Base-by-base conservation (phyloP, 1,139 yeast genomes). In the Lodderomyces orthopsilosis region DNA sequence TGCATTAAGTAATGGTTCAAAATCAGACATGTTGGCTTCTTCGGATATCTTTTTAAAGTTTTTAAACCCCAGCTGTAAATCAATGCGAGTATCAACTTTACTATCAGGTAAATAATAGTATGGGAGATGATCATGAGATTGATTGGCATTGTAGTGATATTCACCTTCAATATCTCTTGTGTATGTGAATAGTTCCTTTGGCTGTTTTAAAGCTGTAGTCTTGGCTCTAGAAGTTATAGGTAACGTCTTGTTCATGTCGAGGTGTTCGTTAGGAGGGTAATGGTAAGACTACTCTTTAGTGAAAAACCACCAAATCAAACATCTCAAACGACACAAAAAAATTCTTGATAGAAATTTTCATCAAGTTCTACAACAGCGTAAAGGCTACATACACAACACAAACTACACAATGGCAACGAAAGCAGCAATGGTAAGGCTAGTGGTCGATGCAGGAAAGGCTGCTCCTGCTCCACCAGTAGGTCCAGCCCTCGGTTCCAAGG, bases 391-490 rank as follows among this genome's bases (percentile, higher is more conserved):
- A 34, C 38, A 39, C 45, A 19, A 23, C 34, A 38, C 26, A 35
- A 14, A 15, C 37, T n/a, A n/a, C 18, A 27, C 23, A 41, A 68
- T 66, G 71, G 60, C 76, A 38, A 56, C 67, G 35, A 68, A 65
- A 53, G 76, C 85, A 41, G 77, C 85, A 42, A 65, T 91, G 55
- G 90, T 93, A 46, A 93, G 91, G 65, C 79, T 93, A 51, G 83
- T 93, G 46, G 98, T 93, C 4, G 96, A 94, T n/a, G 98, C 98
- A 4, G 98, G 98, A 6, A 90, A 90, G 62, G 99, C 99, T 0
- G 94, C 98, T 1, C 98, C 99, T 35, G 85, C 96, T 1, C 99
- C 99, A 28, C 99, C 99, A 6, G 98, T 93, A 18, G 98, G 99
- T 52, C 99, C 99, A 33, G 98, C 98, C 0, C 74, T 93, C 45